Evolutionary conservation across 768 basidiomycete species (phyloP), one percentile per base, ranked within the genome.

Genomic region (Auriscalpium vulgare): DNA sequence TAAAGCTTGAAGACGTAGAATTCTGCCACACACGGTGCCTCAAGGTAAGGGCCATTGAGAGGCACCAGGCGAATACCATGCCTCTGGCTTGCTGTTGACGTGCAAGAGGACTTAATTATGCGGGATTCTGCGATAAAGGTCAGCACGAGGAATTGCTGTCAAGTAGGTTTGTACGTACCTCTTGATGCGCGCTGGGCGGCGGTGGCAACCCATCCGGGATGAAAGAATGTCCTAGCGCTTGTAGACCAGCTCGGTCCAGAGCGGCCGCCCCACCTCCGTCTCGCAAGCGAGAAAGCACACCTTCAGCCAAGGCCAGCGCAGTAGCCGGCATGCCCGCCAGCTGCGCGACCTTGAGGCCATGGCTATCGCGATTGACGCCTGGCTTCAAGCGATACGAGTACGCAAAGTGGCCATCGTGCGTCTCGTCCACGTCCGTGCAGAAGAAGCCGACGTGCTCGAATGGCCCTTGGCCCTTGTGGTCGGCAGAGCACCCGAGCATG

Each of bases 291-390:
- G 62, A 51, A 10, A 91, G 69, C 4, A 81, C 78, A 8, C 77
- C 69, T n/a, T 70, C 69, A 0, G 91, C 91, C 14, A 90, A 74
- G 4, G 68, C 63, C 56, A 94, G 69, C 1, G 80, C 85, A 8
- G 76, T 66, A 9, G 72, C 57, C 1, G 93, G 94, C 73, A 97
- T 81, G 10, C 92, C 91, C 16, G 92, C 94, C 11, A 95, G 70
- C 47, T 86, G 81, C 10, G 95, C 95, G 34, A 95, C 91, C 67
- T 91, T 91, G 53, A 97, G 70, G 0, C 90, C 95, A 65, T 97
- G 95, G 51, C 93, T 95, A 61, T 95, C 82, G 54, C 85, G 79
- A 68, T 95, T 97, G 52, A 97, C 83, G 0, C 95, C 95, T 5
- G 87, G 85, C 47, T 76, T 74, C 43, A 98, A 71, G 36, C 79